Base-by-base conservation (phyloP, 2,329 filamentous ascomycete species). In the Fusarium sp. region DNA sequence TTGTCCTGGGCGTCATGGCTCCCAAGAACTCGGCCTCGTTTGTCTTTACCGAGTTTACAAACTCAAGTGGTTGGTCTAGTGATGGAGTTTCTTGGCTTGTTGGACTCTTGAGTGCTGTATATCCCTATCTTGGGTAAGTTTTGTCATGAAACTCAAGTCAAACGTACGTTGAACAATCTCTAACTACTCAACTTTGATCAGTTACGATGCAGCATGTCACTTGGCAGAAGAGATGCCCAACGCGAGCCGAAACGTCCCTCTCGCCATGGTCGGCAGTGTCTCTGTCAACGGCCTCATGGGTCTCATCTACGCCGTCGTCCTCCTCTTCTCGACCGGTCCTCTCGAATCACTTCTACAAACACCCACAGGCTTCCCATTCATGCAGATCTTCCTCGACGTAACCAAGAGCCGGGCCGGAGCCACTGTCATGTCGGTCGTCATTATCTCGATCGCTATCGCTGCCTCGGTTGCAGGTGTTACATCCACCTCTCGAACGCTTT, bases 211-310 rank as follows among this genome's bases (percentile, higher is more conserved):
- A 0, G 80, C 81, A 0, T 80, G 78, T 31, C 80, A 82, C 57
- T 24, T 82, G 12, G 76, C 80, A 5, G 81, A 82, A 36, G 81
- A 82, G 36, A 73, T 82, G 20, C 81, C 78, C 5, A 66, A 82
- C 20, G 77, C 81, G 0, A 78, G 74, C n/a, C 77, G 79, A 0
- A 79, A 81, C 24, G 80, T 82, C 0, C 80, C 80, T 0, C 38
- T 80, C 6, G 80, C 80, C 7, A 82, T 82, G 80, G 71, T 83
- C 0, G 79, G 80, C 6, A 80, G 78, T 42, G 79, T 81, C 2
- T 60, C 80, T 0, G 75, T 85, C 40, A 87, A 87, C 58, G 85
- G 85, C 0, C 57, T 87, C 1, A 81, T 87, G 56, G 86, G 85
- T 4, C 77, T 87, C 2, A 77, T 79, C 4, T 86, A 83, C 69